Percentiles rank a stretch among this genome's conserved stretches.
These are phyloP conservation scores for Begonia masoniana DNA, from an alignment of 306 rosid genomes.

Conservation along the genomic window DNA sequence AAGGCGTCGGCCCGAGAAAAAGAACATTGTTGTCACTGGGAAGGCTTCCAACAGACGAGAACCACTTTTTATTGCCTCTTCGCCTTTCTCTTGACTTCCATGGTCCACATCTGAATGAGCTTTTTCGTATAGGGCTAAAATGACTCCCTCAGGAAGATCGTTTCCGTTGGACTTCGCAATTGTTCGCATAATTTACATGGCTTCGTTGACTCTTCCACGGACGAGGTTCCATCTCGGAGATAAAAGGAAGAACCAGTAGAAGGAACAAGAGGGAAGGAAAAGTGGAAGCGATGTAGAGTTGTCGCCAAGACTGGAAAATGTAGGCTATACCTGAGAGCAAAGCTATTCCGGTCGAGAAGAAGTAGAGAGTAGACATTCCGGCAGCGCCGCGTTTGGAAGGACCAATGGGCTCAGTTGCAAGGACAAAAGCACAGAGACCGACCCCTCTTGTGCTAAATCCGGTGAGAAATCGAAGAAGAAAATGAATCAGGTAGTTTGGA, in stretches of 20 bases:
- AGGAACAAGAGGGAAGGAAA: constrained; percentile 62
- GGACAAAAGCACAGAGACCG: constrained; percentile 77
- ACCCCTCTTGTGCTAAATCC: constrained; percentile 84
- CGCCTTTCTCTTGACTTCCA: constrained; percentile 6
- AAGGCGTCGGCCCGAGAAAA: too few relatives aligned
- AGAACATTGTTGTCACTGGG: too few relatives aligned
- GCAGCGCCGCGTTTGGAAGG: constrained; percentile 51
- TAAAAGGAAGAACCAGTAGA: constrained; percentile 43
- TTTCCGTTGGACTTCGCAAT: constrained; percentile 49
- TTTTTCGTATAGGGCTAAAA: constrained; percentile 51
- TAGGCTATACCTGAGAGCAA: constrained; percentile 52
- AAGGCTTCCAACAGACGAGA: too few relatives aligned
- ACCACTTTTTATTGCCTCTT: constrained; percentile 25
- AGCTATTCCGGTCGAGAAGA: constrained; percentile 78
- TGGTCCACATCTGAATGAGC: constrained; percentile 2
- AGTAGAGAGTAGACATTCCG: constrained; percentile 91
- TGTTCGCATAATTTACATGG: constrained; percentile 44
- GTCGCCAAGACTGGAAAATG: constrained; percentile 53
- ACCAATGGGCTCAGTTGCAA: constrained; percentile 67
- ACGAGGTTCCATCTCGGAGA: constrained; percentile 82
- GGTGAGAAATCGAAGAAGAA: constrained; percentile 64
- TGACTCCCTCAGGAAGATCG: constrained; percentile 36
- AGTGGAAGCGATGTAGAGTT: constrained; percentile 56
- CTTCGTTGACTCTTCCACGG: constrained; percentile 45
- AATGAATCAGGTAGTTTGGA: constrained; percentile 41